A percentile compares a stretch with the other conserved stretches of the same genome.
These are phyloP conservation scores for Pascua sp. DNA, from an alignment of 1,284 basidiomycete species.

Conservation along the genomic window DNA sequence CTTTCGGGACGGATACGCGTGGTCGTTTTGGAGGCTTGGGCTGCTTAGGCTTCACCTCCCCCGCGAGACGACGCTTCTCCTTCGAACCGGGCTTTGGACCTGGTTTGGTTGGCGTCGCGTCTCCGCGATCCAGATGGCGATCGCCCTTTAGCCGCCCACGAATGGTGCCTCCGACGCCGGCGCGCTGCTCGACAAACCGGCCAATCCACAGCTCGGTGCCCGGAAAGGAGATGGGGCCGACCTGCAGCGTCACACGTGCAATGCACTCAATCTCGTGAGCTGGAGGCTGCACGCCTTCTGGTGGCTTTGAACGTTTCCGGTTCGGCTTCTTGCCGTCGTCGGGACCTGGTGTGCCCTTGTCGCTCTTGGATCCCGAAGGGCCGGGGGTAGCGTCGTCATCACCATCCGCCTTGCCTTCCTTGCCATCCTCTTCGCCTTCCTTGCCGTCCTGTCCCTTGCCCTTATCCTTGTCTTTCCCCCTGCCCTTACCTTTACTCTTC, in stretches of 20 bases:
- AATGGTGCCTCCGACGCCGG: conserved; percentile 7
- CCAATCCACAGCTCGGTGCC: conserved; percentile 45
- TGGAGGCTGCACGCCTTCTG: conserved; percentile 27
- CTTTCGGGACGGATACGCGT: too few species aligned
- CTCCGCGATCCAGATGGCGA: not conserved
- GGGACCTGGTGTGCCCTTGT: not conserved
- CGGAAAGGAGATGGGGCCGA: conserved; percentile 42
- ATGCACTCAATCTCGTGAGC: conserved; percentile 47
- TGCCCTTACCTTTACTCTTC: conserved; percentile 6
- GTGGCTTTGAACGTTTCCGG: conserved; percentile 7
- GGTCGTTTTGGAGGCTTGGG: not conserved
- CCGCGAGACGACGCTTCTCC: conserved; percentile 6
- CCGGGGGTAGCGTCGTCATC: not conserved
- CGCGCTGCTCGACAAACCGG: conserved; percentile 37
- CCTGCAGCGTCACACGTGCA: conserved; percentile 33
- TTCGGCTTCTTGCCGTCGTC: conserved; percentile 3
- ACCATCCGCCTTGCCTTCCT: not conserved
- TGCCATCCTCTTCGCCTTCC: not conserved
- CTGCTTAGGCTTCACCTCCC: conserved; percentile 7
- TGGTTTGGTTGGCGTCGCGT: conserved; percentile 1
- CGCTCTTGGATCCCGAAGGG: not conserved
- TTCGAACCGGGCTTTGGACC: not conserved
- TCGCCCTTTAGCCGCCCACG: conserved; percentile 9
- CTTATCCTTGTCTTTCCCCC: not conserved
- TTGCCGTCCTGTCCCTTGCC: not conserved